Evolutionary conservation across 2,329 filamentous ascomycete genomes (phyloP).

Genomic region (Fusarium foetens): DNA sequence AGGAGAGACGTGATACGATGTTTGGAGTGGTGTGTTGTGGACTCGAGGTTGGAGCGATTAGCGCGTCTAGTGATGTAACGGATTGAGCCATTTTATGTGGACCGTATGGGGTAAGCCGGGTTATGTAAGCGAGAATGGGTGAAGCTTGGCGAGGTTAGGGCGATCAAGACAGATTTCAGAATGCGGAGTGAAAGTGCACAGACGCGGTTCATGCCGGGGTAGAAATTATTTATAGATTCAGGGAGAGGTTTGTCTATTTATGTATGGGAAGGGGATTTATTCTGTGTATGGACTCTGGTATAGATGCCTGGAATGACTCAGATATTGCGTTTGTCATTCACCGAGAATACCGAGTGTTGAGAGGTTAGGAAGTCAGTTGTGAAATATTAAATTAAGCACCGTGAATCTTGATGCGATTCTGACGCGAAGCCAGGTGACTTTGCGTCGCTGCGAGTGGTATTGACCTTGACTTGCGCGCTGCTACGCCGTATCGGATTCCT

Average conservation of each 20-base stretch:
- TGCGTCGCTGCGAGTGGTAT: background rate
- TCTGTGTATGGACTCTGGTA: too few species aligned
- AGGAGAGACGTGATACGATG: background rate
- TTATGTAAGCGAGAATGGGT: slow-evolving; percentile 10
- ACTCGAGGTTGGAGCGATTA: slow-evolving; percentile 10
- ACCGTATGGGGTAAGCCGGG: slow-evolving; percentile 19
- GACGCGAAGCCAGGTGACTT: background rate
- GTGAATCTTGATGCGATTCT: background rate
- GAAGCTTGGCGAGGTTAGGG: background rate
- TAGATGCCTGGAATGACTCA: background rate
- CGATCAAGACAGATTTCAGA: background rate
- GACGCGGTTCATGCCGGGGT: background rate
- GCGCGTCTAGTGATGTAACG: slow-evolving; percentile 8
- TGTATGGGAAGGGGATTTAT: too few species aligned
- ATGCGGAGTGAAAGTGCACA: background rate
- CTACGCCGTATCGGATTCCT: fast-evolving
- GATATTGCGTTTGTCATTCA: background rate
- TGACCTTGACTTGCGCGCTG: background rate
- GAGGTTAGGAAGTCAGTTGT: too few species aligned
- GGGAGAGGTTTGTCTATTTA: too few species aligned
- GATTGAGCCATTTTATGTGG: slow-evolving; percentile 27
- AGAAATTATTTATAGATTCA: background rate
- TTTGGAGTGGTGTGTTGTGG: slow-evolving; percentile 14
- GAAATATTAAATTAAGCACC: background rate
- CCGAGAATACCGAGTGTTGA: background rate